Evolutionary conservation across 805 yeast genomes (phyloP), one percentile per base, ranked within the genome.

Genomic region (Cyberlindnera maritima): DNA sequence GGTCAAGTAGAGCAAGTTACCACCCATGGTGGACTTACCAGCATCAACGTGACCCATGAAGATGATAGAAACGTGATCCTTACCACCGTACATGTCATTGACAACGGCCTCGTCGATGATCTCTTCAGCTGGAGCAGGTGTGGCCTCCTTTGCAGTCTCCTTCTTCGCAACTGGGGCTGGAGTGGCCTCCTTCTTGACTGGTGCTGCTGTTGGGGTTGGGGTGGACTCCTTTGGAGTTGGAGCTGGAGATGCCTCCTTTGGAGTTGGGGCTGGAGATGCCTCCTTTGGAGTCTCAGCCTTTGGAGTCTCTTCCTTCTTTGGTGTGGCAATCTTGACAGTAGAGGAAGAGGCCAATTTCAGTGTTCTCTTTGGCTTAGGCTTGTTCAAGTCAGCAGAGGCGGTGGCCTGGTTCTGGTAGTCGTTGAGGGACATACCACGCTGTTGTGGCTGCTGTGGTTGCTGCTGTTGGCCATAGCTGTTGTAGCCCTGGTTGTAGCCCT

Each of bases 1-100:
- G 19, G 98, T 92, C 63, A 94, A 75, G 65, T 76, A 92, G 55
- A 94, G 78, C 58, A 94, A 75, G 71, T 94, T 94, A 72, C 99
- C 99, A 67, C 99, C 99, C 96, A 94, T 92, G 50, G 99, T 94
- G 43, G 97, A 89, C 71, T 94, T 94, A 67, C 99, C 99, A 31
- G 99, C 99, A 77, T 94, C 99, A 57, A 94, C 99, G 66, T 94
- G 99, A 60, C 99, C 99, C 98, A 94, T 94, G 72, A 94, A 94
- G 58, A 94, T 89, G 59, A 94, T 85, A 17, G 97, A 91, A 66
- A 94, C 80, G 72, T 94, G 99, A 67, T 92, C 99, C 69, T 94
- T 94, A 62, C 96, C 96, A 55, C 97, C 97, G 63, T 88, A 94
- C 87, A 94, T 71, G 61, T 95, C 99, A 48, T 80, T 83, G 54